phyloP scores from a whole-genome alignment of 2,329 filamentous ascomycete species.

The Cladophialophora bantiana region DNA sequence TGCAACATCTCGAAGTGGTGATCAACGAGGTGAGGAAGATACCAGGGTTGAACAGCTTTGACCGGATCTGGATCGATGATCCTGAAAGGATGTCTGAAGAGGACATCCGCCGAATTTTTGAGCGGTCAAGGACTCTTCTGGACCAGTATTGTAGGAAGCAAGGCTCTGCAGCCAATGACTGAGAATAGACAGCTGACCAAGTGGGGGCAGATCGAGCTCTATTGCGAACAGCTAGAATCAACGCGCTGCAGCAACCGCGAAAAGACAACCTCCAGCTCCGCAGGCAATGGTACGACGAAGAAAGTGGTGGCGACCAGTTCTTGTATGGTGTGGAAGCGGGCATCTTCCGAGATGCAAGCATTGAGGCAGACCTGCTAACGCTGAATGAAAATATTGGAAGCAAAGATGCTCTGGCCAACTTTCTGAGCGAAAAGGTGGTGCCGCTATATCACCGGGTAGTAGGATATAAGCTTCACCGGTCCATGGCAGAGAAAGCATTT shows the following conservation, averaged over 20 bases:
- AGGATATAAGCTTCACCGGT: conserved; percentile 36
- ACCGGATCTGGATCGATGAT: conserved; percentile 34
- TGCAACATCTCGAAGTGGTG: conserved; percentile 35
- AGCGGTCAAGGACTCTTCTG: conserved; percentile 35
- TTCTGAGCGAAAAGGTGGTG: conserved; percentile 32
- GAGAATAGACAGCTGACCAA: conserved; percentile 20
- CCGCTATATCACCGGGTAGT: conserved; percentile 36
- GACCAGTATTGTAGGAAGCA: conserved; percentile 34
- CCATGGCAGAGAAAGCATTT: conserved; percentile 35
- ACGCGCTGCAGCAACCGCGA: conserved; percentile 30
- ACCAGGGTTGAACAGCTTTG: conserved; percentile 33
- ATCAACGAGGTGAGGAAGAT: conserved; percentile 34
- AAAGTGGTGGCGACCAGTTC: conserved; percentile 35
- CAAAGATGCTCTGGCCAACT: conserved; percentile 35
- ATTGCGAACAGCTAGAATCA: conserved; percentile 35
- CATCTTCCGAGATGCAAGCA: conserved; percentile 31
- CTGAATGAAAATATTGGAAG: conserved; percentile 28
- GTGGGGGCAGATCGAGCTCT: conserved; percentile 32
- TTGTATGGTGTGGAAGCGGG: conserved; percentile 37
- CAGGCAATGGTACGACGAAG: conserved; percentile 38
- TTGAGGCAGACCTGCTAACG: conserved; percentile 34
- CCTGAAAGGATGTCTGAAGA: conserved; percentile 34
- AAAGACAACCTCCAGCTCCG: conserved; percentile 36
- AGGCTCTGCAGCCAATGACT: conserved; percentile 7
- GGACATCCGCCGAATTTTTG: conserved; percentile 34